phyloP scores from a whole-genome alignment of 345 rosid species.

The Moringa oleifera region DNA sequence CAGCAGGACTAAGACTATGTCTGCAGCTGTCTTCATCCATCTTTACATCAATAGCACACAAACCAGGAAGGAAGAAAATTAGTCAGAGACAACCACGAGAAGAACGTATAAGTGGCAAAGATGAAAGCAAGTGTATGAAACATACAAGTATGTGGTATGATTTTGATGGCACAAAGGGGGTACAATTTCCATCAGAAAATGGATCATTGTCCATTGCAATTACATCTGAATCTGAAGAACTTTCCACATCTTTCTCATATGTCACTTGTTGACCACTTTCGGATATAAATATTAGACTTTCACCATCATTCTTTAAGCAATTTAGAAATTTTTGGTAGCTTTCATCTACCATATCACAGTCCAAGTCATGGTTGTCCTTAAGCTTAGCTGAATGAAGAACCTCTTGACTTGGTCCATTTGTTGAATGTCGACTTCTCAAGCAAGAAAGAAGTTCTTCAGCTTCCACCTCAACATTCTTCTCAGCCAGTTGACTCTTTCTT shows the following conservation, averaged over 20 bases:
- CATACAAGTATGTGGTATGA: constrained; percentile 15
- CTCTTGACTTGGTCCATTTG: neutral
- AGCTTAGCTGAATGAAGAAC: neutral
- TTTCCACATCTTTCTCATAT: constrained; percentile 24
- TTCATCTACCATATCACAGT: constrained; percentile 21
- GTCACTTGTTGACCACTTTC: constrained; percentile 22
- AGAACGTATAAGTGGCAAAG: constrained; percentile 5
- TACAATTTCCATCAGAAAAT: constrained; percentile 20
- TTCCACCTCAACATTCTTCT: constrained; percentile 11
- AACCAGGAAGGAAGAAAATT: constrained; percentile 15
- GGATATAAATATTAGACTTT: constrained; percentile 6
- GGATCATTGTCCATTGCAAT: constrained; percentile 32
- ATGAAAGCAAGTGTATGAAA: neutral
- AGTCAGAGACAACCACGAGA: constrained; percentile 16
- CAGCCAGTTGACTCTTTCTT: constrained; percentile 16
- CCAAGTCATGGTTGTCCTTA: constrained; percentile 14
- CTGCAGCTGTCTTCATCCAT: constrained; percentile 20
- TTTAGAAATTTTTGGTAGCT: constrained; percentile 16
- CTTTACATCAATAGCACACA: constrained; percentile 20
- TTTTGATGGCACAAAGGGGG: constrained; percentile 37
- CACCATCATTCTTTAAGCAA: constrained; percentile 16
- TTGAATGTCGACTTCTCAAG: neutral
- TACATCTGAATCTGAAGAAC: constrained; percentile 47
- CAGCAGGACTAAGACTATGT: neutral
- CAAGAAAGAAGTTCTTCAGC: constrained; percentile 13